Evolutionary conservation across 2,329 filamentous ascomycete species (phyloP), one percentile per base, ranked within the genome.

Genomic region (Cordyceps tenuipes): DNA sequence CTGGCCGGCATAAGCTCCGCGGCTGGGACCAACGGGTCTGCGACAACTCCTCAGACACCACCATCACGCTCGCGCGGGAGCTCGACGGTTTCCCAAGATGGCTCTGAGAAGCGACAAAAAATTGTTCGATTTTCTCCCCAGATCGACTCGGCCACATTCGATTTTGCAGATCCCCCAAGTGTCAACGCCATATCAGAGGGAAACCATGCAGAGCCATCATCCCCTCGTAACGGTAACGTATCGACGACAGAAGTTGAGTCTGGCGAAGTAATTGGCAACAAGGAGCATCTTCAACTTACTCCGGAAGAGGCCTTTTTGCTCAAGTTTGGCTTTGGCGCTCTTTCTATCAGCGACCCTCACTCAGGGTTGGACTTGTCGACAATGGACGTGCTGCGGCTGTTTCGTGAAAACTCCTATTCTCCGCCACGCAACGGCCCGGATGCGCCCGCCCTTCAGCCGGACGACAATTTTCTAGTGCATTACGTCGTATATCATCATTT

Each of bases 401-500:
- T 89, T 67, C 84, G 90, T 39, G 82, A 81, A 55, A 76, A 87
- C 66, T 91, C 88, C 0, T 85, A 85, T 66, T 89, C 88, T 57
- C 88, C 89, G 8, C 80, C 86, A 9, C 76, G 77, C 12, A 64
- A 68, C 3, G 70, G 68, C 1, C 66, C 71, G 0, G 66, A 70
- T 3, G 69, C 70, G 13, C 67, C 70, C 8, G 69, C 73, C 12
- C 77, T 91, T 3, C 78, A 81, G 17, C 85, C 91, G 0, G 91
- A 96, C 70, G 90, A 96, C 67, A 82, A 84, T 0, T 99, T 99
- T 72, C 76, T 97, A 21, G 72, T 96, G 0, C 87, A 90, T 61
- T 99, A 97, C 68, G 86, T 85, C 13, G 90, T 90, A 19, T 99
- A 96, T 71, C 94, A 99, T 70, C 93, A 99, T 71, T 99, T 96